Percentiles rank a stretch among this genome's conserved stretches.
These are phyloP conservation scores for Ophiostoma australiae DNA, from an alignment of 2,329 filamentous ascomycete genomes.

Conservation along the genomic window DNA sequence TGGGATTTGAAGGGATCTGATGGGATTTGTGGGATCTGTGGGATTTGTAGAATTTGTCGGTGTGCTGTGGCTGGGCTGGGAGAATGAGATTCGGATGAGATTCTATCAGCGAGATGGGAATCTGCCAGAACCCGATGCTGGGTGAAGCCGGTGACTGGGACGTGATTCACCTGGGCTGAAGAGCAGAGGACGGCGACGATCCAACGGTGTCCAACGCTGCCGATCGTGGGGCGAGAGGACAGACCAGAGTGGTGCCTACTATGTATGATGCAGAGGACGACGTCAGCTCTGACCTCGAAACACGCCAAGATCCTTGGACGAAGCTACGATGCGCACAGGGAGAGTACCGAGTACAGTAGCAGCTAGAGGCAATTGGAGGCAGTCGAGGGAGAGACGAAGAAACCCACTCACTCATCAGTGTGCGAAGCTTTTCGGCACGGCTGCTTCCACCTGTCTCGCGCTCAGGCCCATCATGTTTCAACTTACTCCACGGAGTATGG, in stretches of 20 bases:
- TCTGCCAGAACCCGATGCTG: background rate
- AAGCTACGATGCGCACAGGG: background rate
- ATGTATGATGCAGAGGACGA: background rate
- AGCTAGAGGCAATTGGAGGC: background rate
- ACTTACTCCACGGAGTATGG: background rate
- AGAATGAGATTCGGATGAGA: background rate
- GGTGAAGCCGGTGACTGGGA: background rate
- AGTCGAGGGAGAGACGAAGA: background rate
- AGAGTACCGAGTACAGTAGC: background rate
- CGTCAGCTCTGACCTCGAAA: background rate
- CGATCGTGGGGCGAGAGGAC: background rate
- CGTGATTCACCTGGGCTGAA: background rate
- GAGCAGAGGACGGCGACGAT: background rate
- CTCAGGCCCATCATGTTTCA: background rate
- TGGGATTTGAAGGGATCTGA: conserved; percentile 7
- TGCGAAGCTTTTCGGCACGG: conserved; percentile 1
- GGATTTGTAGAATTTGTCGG: too few relatives aligned
- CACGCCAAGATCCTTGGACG: background rate
- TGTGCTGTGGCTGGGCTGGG: background rate
- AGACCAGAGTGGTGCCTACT: too few relatives aligned
- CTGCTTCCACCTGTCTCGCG: background rate
- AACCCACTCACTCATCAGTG: background rate
- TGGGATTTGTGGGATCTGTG: conserved; percentile 1
- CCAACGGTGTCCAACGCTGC: background rate
- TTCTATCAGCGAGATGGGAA: background rate